These are phyloP conservation scores for Dryadomyces quercivorus DNA, from an alignment of 2,329 filamentous ascomycete genomes.

Conservation along the genomic window DNA sequence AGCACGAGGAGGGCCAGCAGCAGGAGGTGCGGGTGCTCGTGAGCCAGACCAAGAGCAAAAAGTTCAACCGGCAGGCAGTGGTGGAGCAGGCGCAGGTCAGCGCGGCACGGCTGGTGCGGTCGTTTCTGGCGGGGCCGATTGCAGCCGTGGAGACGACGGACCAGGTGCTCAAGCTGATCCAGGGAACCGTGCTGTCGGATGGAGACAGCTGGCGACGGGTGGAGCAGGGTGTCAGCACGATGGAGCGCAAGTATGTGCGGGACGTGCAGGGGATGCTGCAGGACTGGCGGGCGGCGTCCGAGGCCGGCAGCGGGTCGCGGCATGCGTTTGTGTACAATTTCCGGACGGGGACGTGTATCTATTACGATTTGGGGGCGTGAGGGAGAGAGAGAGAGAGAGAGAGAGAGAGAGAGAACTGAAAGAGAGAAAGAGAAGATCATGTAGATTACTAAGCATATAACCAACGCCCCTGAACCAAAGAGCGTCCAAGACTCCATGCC, in stretches of 20 bases:
- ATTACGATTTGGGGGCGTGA: conserved; percentile 62
- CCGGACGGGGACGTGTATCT: conserved; percentile 68
- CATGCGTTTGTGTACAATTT: conserved; percentile 92
- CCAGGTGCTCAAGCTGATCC: conserved; percentile 64
- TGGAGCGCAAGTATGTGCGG: conserved; percentile 68
- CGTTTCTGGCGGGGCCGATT: conserved; percentile 66
- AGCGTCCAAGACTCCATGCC: neutral
- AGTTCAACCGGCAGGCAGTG: conserved; percentile 77
- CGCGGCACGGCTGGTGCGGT: conserved; percentile 51
- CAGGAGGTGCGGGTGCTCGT: conserved; percentile 78
- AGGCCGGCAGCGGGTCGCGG: conserved; percentile 38
- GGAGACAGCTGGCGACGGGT: conserved; percentile 72
- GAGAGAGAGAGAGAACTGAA: neutral
- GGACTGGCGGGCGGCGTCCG: conserved; percentile 48
- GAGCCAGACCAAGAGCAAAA: conserved; percentile 75
- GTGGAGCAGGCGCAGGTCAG: conserved; percentile 62
- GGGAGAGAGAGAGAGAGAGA: neutral
- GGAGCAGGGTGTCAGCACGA: conserved; percentile 64
- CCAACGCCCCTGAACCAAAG: neutral
- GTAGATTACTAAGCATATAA: no score
- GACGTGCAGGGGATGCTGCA: conserved; percentile 69
- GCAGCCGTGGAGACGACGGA: conserved; percentile 83
- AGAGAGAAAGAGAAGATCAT: neutral
- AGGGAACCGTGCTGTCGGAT: conserved; percentile 63
- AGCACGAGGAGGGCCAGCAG: conserved; percentile 17